Percentiles rank a stretch among this genome's conserved stretches.
phyloP scores from a whole-genome alignment of 352 stramenopile species.

The Globisporangium polare region DNA sequence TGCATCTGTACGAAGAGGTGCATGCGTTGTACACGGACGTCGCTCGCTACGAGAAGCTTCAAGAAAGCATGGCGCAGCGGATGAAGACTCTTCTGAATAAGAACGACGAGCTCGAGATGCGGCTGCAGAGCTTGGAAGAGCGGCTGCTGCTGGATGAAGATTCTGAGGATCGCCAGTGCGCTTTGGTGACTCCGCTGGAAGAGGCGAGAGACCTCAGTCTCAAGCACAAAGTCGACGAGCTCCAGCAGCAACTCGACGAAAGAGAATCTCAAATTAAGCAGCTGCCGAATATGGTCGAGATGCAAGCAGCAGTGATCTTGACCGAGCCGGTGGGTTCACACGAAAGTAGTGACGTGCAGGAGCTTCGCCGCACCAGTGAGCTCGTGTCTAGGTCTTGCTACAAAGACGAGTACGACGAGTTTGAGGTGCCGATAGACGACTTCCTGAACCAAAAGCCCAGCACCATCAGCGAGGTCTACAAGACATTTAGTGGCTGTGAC shows the following conservation, averaged over 20 bases:
- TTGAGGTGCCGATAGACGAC: neutral
- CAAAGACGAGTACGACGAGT: slow-evolving; percentile 7
- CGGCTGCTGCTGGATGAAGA: neutral
- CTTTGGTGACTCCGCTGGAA: neutral
- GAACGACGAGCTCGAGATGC: slow-evolving; percentile 13
- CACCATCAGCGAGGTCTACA: neutral
- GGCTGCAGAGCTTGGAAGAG: neutral
- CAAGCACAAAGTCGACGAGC: neutral
- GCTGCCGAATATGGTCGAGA: slow-evolving; percentile 8
- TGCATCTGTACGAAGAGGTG: slow-evolving; percentile 27
- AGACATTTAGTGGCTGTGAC: neutral
- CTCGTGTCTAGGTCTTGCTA: too few relatives aligned
- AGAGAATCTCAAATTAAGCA: slow-evolving; percentile 7
- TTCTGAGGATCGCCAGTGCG: neutral
- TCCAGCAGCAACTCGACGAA: slow-evolving; percentile 5
- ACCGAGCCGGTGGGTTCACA: neutral
- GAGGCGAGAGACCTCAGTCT: too few relatives aligned
- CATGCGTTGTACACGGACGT: slow-evolving; percentile 25
- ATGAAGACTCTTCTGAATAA: slow-evolving; percentile 9
- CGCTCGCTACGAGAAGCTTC: slow-evolving; percentile 10
- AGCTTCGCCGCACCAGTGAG: neutral
- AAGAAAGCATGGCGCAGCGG: slow-evolving; percentile 1
- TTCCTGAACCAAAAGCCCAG: neutral
- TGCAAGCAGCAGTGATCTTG: slow-evolving; percentile 7
- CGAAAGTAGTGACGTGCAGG: neutral